These are phyloP conservation scores for Colletotrichum cuscutae DNA, from an alignment of 2,329 filamentous ascomycete species.

Conservation along the genomic window DNA sequence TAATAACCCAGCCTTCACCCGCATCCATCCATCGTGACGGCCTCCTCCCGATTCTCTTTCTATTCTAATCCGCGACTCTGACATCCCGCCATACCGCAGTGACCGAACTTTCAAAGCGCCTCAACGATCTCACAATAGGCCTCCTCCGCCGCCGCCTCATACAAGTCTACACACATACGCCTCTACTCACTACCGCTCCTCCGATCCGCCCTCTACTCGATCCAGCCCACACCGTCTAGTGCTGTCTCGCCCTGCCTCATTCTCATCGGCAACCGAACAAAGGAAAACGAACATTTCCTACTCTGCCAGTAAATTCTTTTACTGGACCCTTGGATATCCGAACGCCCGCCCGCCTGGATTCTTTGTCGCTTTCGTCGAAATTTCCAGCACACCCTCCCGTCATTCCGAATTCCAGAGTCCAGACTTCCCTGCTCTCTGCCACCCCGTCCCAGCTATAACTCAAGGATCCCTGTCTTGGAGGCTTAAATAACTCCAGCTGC, in stretches of 20 bases:
- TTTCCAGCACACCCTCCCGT: slow-evolving; percentile 6
- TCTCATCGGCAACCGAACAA: slow-evolving; percentile 13
- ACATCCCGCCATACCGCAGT: slow-evolving; percentile 3
- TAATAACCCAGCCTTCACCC: slow-evolving; percentile 33
- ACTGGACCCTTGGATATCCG: slow-evolving; percentile 21
- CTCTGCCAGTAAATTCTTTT: background rate
- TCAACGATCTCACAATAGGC: background rate
- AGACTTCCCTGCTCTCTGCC: slow-evolving; percentile 33
- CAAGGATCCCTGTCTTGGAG: slow-evolving; percentile 16
- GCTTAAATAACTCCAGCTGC: slow-evolving; percentile 28
- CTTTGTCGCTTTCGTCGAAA: slow-evolving; percentile 32
- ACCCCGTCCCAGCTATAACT: background rate
- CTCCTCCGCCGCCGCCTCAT: background rate
- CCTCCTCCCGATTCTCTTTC: slow-evolving; percentile 1
- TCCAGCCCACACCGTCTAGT: slow-evolving; percentile 25
- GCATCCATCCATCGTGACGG: slow-evolving; percentile 17
- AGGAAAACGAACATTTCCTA: slow-evolving; percentile 10
- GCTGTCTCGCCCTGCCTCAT: slow-evolving; percentile 28
- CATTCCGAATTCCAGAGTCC: slow-evolving; percentile 21
- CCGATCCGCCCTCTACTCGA: slow-evolving; percentile 5
- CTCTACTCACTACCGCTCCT: background rate
- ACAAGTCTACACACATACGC: background rate
- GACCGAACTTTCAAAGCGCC: background rate
- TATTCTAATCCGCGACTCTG: background rate
- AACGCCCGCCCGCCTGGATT: slow-evolving; percentile 7